Evolutionary conservation across 805 yeast species (phyloP), one percentile per base, ranked within the genome.

Genomic region (Lipomyces sp.): DNA sequence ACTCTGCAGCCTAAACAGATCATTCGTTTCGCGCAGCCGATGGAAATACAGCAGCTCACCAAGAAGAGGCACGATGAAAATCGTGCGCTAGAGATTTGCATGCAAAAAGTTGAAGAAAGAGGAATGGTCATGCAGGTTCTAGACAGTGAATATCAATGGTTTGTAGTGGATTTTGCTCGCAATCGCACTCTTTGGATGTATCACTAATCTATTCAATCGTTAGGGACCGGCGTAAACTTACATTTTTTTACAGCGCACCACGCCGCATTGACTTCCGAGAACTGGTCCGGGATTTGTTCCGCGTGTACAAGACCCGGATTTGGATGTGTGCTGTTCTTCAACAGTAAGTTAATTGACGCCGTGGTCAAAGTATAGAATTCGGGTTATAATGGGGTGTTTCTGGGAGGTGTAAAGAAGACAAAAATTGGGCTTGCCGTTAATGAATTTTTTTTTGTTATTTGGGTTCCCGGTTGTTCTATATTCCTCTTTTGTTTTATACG

Each of bases 271-370:
- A 90, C 76, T 89, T 89, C 76, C 80, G 95, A 68, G 92, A 88
- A 70, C 82, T 90, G 75, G 92, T 89, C 7, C 83, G 90, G 57
- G 95, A 90, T 70, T 80, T 89, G 64, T 89, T 89, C 78, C 80
- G 90, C 66, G 84, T 87, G 60, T 90, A 88, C 81, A 89, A 90
- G 78, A 89, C 94, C 3, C 81, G 95, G 71, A 89, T 89, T 73
- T 90, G 96, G 96, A 89, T 90, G 95, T 89, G 94, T 78, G 91
- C 92, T 3, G 90, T 86, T 45, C n/a, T 13, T 29, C 61, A n/a
- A 18, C 32, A 37, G 53, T 59, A 34, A 64, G 68, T 30, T 75
- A 74, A 63, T 65, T 74, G 18, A 65, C 75, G 30, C 10, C 35
- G 8, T 10, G 34, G 32, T 32, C 24, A 24, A 24, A 24, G 18